Evolutionary conservation across 441 rosid species (phyloP).

Genomic region (Pelargonium cotyledonis): DNA sequence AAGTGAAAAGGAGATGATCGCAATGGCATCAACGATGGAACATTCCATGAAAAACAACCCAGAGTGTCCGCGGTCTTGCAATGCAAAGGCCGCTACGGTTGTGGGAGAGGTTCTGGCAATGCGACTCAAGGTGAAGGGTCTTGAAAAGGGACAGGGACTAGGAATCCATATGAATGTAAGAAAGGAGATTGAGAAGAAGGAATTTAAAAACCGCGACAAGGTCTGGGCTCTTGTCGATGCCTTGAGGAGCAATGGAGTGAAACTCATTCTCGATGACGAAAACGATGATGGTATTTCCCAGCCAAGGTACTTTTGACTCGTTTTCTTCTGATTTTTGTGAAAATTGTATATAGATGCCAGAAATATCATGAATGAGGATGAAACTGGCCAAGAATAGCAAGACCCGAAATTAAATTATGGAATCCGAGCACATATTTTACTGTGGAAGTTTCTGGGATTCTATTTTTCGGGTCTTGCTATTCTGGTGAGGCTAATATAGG

Average conservation of each 20-base stretch:
- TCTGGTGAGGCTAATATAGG: no score
- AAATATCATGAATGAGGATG: no score
- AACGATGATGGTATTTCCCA: conserved; percentile 14
- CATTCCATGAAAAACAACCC: not conserved
- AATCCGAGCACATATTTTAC: no score
- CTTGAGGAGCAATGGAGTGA: conserved; percentile 61
- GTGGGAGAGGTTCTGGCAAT: conserved; percentile 53
- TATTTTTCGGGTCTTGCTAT: no score
- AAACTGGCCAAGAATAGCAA: no score
- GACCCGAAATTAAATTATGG: no score
- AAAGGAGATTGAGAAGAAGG: conserved; percentile 26
- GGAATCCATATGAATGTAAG: conserved; percentile 33
- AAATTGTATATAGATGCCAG: no score
- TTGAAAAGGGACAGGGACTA: conserved; percentile 52
- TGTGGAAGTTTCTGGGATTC: no score
- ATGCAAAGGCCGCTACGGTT: conserved; percentile 9
- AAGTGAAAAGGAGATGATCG: not conserved
- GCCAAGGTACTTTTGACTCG: no score
- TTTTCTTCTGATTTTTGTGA: no score
- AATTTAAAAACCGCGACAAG: conserved; percentile 25
- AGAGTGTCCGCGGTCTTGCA: not conserved
- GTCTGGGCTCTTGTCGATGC: conserved; percentile 61
- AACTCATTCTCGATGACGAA: conserved; percentile 47
- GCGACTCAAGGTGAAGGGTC: conserved; percentile 57
- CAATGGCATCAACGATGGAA: not conserved